phyloP scores from a whole-genome alignment of 1,284 basidiomycete species.

The Cryptococcus sp. region DNA sequence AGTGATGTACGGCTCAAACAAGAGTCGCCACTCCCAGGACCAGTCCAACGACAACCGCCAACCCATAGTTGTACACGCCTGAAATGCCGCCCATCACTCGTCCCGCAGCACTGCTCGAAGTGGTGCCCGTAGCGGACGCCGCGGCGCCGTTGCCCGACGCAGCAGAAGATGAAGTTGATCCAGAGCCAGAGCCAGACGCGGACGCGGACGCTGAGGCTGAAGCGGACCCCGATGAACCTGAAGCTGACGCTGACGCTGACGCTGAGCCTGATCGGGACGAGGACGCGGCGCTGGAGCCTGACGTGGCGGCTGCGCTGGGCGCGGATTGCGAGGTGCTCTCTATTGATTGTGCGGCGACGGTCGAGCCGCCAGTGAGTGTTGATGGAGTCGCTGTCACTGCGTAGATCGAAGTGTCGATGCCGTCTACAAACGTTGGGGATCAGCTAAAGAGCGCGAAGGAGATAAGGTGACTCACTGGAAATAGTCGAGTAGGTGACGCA shows the following conservation, averaged over 20 bases:
- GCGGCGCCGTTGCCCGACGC: too few species aligned
- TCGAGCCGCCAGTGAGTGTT: slow-evolving; percentile 28
- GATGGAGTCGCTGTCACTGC: slow-evolving; percentile 39
- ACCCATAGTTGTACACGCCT: too few species aligned
- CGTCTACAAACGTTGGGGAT: slow-evolving; percentile 21
- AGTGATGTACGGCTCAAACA: too few species aligned
- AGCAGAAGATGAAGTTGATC: background rate
- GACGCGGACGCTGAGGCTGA: slow-evolving; percentile 7
- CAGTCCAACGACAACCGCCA: too few species aligned
- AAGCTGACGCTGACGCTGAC: background rate
- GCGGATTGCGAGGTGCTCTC: slow-evolving; percentile 28
- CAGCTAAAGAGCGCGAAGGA: background rate
- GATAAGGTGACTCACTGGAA: slow-evolving; percentile 24
- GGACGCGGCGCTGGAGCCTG: slow-evolving; percentile 9
- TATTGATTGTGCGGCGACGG: slow-evolving; percentile 21
- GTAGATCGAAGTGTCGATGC: slow-evolving; percentile 41
- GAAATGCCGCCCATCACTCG: too few species aligned
- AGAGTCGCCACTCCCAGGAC: too few species aligned
- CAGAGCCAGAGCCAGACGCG: background rate
- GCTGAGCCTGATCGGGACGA: slow-evolving; percentile 13
- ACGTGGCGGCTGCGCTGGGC: slow-evolving; percentile 9
- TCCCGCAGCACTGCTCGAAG: too few species aligned
- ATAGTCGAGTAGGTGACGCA: slow-evolving; percentile 52
- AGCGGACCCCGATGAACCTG: slow-evolving; percentile 3
- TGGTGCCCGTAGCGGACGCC: too few species aligned